Base-by-base conservation (phyloP, 192 early-diverging fungal genomes). In the Phycomyces nitens region DNA sequence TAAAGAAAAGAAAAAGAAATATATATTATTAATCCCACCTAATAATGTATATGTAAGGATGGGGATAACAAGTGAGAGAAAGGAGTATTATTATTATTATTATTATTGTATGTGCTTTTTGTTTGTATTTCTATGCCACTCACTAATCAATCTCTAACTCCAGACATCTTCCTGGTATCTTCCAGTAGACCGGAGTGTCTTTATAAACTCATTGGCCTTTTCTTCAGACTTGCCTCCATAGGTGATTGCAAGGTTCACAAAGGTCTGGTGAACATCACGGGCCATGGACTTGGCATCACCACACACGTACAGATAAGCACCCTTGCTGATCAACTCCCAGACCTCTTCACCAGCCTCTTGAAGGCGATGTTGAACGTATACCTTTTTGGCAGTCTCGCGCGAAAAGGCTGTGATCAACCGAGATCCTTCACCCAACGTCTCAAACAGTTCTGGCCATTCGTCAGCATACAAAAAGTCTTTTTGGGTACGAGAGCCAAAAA, bases 201-300 rank as follows among this genome's bases (percentile, higher is more conserved):
- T 94, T 34, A 98, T 77, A 87, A 89, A 99, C 40, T 75, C 79
- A 56, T 80, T 80, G 0, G 92, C 93, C 60, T 78, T 74, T 2
- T 84, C 83, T 53, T 88, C 87, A 0, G 82, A 65, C 74, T 89
- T 77, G 14, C 81, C 87, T 14, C 92, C 94, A 47, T 78, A 72
- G 16, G 75, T 63, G 53, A 75, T 75, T 0, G 93, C 92, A 70
- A 95, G 86, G 61, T 81, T 69, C 12, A 85, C 78, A 40, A 97
- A 74, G 7, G 79, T 74, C 18, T 76, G 64, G 54, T 89, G 74
- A 4, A 99, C 97, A 65, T 98, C 95, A 58, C 85, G 85, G 18
- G 97, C 97, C 97, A 99, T 99, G 69, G 84, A 80, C 78, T 94
- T 95, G 41, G 95, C 97, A 69, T 99, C 97, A 68, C 94, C 95